Percentiles rank a stretch among this genome's conserved stretches.
Conservation (phyloP, 768 basidiomycete genomes). For the Boletus vinaceobasis region DNA sequence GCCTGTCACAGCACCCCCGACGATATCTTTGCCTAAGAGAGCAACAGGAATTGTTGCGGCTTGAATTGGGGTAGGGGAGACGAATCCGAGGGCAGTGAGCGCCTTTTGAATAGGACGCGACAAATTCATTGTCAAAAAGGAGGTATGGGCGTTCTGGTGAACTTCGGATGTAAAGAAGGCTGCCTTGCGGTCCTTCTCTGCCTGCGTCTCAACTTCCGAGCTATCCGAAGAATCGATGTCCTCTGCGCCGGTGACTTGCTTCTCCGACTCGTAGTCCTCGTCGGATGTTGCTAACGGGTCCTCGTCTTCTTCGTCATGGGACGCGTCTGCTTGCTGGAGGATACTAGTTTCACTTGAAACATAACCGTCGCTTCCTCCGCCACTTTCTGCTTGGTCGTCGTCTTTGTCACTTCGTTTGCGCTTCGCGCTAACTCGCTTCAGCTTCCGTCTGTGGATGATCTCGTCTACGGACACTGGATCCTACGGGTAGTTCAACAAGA, state of each 20-base stretch:
- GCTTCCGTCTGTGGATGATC: constrained; percentile 74
- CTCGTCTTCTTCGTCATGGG: constrained; percentile 30
- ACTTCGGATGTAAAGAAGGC: constrained; percentile 79
- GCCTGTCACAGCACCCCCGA: constrained; percentile 94
- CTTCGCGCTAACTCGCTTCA: constrained; percentile 45
- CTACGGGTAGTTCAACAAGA: constrained; percentile 34
- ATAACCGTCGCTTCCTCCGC: constrained; percentile 22
- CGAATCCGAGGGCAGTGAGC: constrained; percentile 75
- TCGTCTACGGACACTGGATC: constrained; percentile 87
- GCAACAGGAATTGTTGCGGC: constrained; percentile 91
- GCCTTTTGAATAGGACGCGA: constrained; percentile 93
- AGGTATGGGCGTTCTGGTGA: constrained; percentile 55
- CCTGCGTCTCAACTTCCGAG: constrained; percentile 58
- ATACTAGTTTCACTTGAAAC: neutral
- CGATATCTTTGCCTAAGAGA: constrained; percentile 91
- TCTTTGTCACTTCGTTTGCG: constrained; percentile 50
- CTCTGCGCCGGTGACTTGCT: constrained; percentile 29
- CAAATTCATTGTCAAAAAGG: constrained; percentile 91
- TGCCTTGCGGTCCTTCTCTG: constrained; percentile 67
- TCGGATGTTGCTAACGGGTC: constrained; percentile 34
- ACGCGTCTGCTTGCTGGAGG: constrained; percentile 27
- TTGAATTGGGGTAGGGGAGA: constrained; percentile 93
- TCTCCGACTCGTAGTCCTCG: constrained; percentile 30
- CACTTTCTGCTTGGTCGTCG: constrained; percentile 38
- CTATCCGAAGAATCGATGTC: constrained; percentile 53